phyloP scores from a whole-genome alignment of 1,139 yeast species.

The Saccharomyces pastorianus region DNA sequence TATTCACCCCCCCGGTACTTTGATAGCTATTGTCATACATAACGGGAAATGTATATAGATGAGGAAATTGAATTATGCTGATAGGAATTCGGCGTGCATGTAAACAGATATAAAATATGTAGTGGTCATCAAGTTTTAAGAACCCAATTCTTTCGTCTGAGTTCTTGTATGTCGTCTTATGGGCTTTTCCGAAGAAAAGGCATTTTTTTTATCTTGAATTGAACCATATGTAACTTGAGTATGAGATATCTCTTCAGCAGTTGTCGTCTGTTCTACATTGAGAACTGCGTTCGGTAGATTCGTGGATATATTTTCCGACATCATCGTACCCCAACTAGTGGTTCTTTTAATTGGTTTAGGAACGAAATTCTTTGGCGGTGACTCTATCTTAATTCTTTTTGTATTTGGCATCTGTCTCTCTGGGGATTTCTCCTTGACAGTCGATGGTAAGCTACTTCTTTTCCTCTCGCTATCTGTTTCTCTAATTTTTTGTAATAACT shows the following conservation, averaged over 20 bases:
- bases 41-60: background rate
- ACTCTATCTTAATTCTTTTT: slow-evolving; percentile 5
- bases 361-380: slow-evolving; percentile 1
- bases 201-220: background rate
- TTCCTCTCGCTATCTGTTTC: background rate
- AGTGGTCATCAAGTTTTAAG: background rate
- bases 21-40: background rate
- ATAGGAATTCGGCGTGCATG: background rate
- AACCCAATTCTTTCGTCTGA: slow-evolving; percentile 3
- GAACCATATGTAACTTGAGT: slow-evolving; percentile 34
- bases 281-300: background rate
- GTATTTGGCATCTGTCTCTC: background rate
- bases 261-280: background rate
- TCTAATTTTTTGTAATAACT: slow-evolving; percentile 1
- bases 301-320: slow-evolving; percentile 14
- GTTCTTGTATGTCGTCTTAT: slow-evolving; percentile 20
- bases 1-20: background rate
- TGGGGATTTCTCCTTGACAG: no score
- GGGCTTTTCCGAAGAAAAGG: slow-evolving; percentile 12
- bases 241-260: slow-evolving; percentile 26
- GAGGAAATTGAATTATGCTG: background rate
- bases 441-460: background rate
- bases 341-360: slow-evolving; percentile 13
- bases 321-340: slow-evolving; percentile 27
- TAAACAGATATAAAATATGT: background rate